Conservation (phyloP, 148 eudicot genomes). For the Mesembryanthemum crystallinum region DNA sequence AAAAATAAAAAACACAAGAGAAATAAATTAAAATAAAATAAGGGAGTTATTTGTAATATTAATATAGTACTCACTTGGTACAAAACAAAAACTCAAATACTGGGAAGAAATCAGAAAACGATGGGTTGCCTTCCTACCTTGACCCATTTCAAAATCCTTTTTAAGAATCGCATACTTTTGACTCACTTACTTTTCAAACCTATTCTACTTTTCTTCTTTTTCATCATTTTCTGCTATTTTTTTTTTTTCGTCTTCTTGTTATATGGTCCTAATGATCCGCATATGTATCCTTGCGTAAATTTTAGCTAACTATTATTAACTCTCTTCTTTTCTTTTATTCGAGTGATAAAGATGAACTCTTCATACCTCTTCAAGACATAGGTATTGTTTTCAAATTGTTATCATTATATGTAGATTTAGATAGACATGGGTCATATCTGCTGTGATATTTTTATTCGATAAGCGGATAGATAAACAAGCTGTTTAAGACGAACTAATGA, state of each 20-base stretch:
- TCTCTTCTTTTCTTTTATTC: too few species aligned
- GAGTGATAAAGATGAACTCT: too few species aligned
- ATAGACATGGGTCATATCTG: too few species aligned
- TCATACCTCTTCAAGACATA: too few species aligned
- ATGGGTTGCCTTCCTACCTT: conserved; percentile 29
- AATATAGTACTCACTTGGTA: not conserved
- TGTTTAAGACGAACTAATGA: too few species aligned
- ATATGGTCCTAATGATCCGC: too few species aligned
- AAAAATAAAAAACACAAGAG: not conserved
- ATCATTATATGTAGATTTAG: too few species aligned
- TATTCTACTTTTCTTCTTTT: not conserved
- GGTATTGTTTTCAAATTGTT: too few species aligned
- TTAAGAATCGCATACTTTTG: conserved; percentile 18
- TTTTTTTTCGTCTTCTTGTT: not conserved
- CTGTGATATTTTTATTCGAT: too few species aligned
- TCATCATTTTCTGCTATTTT: not conserved
- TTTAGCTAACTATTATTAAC: too few species aligned
- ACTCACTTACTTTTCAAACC: conserved; percentile 22
- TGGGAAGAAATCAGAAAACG: conserved; percentile 14
- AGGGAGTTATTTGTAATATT: not conserved
- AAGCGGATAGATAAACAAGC: too few species aligned
- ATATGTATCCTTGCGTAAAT: too few species aligned
- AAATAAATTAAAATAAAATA: not conserved
- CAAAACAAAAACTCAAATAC: not conserved
- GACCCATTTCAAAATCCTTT: conserved; percentile 24